Evolutionary conservation across 139 green algal species (phyloP).

Genomic region (Pseudopediastrum boryanum): DNA sequence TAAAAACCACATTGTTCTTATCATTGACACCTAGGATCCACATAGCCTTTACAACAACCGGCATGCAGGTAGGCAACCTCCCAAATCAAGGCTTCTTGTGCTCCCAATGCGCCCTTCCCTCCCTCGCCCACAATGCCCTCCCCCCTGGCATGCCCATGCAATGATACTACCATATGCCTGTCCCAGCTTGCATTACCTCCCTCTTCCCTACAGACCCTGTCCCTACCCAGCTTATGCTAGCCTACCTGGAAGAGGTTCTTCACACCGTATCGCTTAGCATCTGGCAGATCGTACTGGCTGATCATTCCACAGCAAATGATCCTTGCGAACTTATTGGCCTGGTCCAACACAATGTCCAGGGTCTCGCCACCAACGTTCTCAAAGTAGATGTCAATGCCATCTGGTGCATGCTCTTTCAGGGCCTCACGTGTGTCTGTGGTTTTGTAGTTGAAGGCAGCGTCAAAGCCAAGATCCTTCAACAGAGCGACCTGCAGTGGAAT

Average conservation of each 20-base stretch:
- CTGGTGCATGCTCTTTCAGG: constrained; percentile 20
- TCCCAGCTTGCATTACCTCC: too few relatives aligned
- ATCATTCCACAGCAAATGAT: constrained; percentile 54
- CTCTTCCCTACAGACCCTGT: too few relatives aligned
- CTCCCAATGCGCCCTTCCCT: too few relatives aligned
- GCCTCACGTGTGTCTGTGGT: constrained; percentile 16
- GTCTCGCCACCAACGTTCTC: constrained; percentile 50
- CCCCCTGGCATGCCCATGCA: too few relatives aligned
- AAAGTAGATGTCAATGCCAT: constrained; percentile 57
- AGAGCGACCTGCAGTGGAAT: constrained; percentile 22
- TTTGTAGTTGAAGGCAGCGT: constrained; percentile 62
- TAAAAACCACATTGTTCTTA: too few relatives aligned
- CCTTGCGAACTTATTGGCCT: constrained; percentile 16
- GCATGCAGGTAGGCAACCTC: too few relatives aligned
- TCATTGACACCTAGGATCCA: too few relatives aligned
- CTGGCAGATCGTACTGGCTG: constrained; percentile 46
- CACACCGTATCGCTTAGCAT: constrained; percentile 40
- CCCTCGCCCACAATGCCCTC: too few relatives aligned
- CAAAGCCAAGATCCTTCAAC: constrained; percentile 42
- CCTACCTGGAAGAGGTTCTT: constrained; percentile 41
- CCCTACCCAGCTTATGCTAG: too few relatives aligned
- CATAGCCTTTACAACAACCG: too few relatives aligned
- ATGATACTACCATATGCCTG: too few relatives aligned
- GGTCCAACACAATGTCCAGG: constrained; percentile 47
- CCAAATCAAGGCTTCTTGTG: too few relatives aligned